phyloP scores from a whole-genome alignment of 1,284 basidiomycete genomes.

The Ustilago loliicola region DNA sequence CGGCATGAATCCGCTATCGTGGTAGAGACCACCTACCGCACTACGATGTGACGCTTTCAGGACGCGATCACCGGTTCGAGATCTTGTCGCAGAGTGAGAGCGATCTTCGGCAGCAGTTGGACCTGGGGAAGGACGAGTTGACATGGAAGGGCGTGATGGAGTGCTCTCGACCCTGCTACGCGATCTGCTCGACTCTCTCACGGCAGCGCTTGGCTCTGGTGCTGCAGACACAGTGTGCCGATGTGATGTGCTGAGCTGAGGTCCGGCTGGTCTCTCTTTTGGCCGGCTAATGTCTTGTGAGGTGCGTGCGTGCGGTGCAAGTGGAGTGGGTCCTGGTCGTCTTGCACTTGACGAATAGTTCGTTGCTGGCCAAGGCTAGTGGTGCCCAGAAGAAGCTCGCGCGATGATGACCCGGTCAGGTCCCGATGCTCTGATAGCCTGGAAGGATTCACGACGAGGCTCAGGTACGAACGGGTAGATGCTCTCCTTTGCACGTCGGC shows the following conservation, averaged over 20 bases:
- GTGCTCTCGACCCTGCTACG: conserved; percentile 14
- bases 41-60: conserved; percentile 7
- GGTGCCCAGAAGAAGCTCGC: background rate
- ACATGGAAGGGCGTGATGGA: conserved; percentile 1
- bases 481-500: conserved; percentile 17
- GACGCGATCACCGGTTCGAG: conserved; percentile 11
- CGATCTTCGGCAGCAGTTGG: conserved; percentile 13
- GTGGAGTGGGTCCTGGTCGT: conserved; percentile 15
- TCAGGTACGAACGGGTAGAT: conserved; percentile 12
- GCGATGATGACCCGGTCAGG: conserved; percentile 38
- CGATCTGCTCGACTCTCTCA: conserved; percentile 6
- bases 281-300: conserved; percentile 7
- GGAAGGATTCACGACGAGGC: conserved; percentile 19
- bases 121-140: conserved; percentile 10
- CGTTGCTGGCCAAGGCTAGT: background rate
- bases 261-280: background rate
- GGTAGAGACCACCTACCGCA: background rate
- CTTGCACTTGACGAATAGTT: conserved; percentile 6
- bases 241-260: conserved; percentile 17
- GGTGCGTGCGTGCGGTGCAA: background rate
- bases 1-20: background rate
- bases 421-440: conserved; percentile 27
- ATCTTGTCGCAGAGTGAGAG: conserved; percentile 6
- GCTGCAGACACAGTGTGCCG: conserved; percentile 1
- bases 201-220: background rate